Evolutionary conservation across 2,329 filamentous ascomycete genomes (phyloP).

Genomic region (Penicillium frequentans): DNA sequence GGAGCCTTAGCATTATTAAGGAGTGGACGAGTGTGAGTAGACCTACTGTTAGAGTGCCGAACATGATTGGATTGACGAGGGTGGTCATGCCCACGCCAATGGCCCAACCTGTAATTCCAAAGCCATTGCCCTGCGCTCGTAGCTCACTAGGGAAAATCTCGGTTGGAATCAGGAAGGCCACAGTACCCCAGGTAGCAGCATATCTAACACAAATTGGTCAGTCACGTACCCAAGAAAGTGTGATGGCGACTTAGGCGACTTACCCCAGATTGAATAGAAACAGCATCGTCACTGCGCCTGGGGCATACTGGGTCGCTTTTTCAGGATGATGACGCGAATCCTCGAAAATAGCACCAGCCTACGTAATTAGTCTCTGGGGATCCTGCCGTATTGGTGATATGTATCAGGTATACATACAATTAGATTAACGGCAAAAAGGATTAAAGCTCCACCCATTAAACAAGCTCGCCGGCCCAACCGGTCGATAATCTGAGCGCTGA

Average conservation of each 20-base stretch:
- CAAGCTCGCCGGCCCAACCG: slow-evolving; percentile 47
- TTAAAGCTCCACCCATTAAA: slow-evolving; percentile 41
- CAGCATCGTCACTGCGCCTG: slow-evolving; percentile 50
- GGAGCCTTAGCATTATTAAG: not conserved
- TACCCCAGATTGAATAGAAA: slow-evolving; percentile 42
- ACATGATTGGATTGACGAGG: slow-evolving; percentile 55
- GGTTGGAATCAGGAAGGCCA: slow-evolving; percentile 53
- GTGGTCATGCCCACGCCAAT: slow-evolving; percentile 57
- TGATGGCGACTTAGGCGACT: not conserved
- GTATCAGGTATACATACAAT: slow-evolving; percentile 28
- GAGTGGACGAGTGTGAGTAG: not conserved
- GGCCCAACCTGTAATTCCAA: slow-evolving; percentile 61
- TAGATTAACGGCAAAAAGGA: slow-evolving; percentile 45
- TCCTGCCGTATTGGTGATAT: no score
- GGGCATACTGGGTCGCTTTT: slow-evolving; percentile 41
- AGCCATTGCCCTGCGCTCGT: slow-evolving; percentile 60
- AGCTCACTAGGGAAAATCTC: slow-evolving; percentile 60
- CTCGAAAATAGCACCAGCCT: slow-evolving; percentile 47
- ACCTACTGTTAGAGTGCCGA: slow-evolving; percentile 38
- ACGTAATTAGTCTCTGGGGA: slow-evolving; percentile 6
- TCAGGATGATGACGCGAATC: slow-evolving; percentile 36
- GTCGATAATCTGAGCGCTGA: slow-evolving; percentile 54
- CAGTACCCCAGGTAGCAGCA: slow-evolving; percentile 54
- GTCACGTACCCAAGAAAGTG: not conserved
- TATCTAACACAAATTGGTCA: slow-evolving; percentile 31